Base-by-base conservation (phyloP, 805 yeast species). In the Kodamaea restingae region DNA sequence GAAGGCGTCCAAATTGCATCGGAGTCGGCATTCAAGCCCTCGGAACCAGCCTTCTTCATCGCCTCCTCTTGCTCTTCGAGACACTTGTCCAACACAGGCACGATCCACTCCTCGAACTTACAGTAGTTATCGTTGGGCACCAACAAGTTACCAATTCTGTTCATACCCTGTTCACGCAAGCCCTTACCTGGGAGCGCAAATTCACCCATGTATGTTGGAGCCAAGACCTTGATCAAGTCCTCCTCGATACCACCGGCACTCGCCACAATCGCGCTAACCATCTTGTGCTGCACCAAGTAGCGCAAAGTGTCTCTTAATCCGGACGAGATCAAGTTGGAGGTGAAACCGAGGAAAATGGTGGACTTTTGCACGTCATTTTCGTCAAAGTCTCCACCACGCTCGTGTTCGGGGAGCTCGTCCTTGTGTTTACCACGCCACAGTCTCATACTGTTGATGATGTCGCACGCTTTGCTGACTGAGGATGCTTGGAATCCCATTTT, bases 91-190 rank as follows among this genome's bases (percentile, higher is more conserved):
- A 93, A 73, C 40, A 93, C 76, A 25, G 99, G 99, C 24, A 93
- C 95, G 50, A 95, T 86, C 98, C 98, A 93, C 62, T 95, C 98
- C 66, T 93, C 99, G 58, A 93, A 93, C 58, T 80, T 81, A 70
- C 98, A 91, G 70, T 93, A 93, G 69, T 93, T 93, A 61, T 93
- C 98, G 60, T 93, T 93, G 41, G 99, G 99, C 38, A 93, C 98
- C 51, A 93, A 73, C 61, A 93, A 73, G 62, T 93, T 95, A 47
- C 99, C 99, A 54, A 95, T 93, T 66, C 99, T 82, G 71, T 93
- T 93, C 84, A 93, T 81, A 47, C 99, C 99, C 61, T 88, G 82
- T 36, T 88, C 96, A 63, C 99, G 80, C 47, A 93, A 75, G 35
- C 74, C 71, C 41, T 80, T 71, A 44, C 99, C 99, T 11, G 81